A percentile compares a stretch with the other conserved stretches of the same genome.
phyloP scores from a whole-genome alignment of 768 basidiomycete genomes.

The Boletus vermiculosoides region DNA sequence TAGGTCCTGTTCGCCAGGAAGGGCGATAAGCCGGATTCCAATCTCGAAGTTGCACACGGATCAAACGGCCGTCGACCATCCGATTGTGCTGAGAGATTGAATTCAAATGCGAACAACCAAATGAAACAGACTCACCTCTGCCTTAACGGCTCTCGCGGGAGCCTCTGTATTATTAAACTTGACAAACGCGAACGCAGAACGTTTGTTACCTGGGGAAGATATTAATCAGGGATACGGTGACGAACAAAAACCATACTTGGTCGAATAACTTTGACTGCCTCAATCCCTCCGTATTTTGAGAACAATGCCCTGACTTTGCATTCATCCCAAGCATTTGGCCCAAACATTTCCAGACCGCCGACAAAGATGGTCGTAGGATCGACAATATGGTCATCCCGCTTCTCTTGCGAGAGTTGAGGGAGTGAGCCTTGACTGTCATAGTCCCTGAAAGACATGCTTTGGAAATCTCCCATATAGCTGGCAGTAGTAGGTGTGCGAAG shows the following conservation, averaged over 20 bases:
- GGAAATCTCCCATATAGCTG: constrained; percentile 36
- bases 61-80: constrained; percentile 62
- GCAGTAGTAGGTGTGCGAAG: constrained; percentile 49
- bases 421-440: constrained; percentile 22
- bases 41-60: constrained; percentile 75
- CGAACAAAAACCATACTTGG: constrained; percentile 50
- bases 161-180: constrained; percentile 63
- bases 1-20: constrained; percentile 35
- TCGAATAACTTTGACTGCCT: constrained; percentile 61
- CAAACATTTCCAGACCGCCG: constrained; percentile 68
- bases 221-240: neutral
- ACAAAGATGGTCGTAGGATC: constrained; percentile 76
- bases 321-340: constrained; percentile 68
- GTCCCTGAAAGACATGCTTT: constrained; percentile 26
- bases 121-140: constrained; percentile 47
- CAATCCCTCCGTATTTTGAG: constrained; percentile 60
- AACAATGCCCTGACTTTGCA: constrained; percentile 58
- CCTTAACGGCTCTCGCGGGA: constrained; percentile 62
- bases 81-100: constrained; percentile 60
- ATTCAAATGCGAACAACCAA: constrained; percentile 1
- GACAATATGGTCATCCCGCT: constrained; percentile 39
- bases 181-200: constrained; percentile 77
- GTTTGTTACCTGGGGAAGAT: constrained; percentile 48
- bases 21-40: constrained; percentile 54
- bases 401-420: constrained; percentile 22